Evolutionary conservation across 2,329 filamentous ascomycete genomes (phyloP).

Genomic region (Exophiala sp.): DNA sequence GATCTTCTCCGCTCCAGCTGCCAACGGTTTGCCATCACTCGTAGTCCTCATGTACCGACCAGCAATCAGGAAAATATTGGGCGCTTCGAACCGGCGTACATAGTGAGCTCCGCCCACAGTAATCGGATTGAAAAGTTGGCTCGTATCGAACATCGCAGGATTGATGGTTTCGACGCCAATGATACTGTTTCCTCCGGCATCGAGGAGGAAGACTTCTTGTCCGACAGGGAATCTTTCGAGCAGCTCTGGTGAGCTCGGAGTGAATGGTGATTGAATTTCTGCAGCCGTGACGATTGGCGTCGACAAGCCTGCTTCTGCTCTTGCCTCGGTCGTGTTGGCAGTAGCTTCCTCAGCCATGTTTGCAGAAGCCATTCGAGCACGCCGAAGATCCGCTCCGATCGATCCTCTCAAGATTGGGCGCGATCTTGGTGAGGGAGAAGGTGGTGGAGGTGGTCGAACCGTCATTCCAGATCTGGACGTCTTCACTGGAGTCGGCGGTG

Average conservation of each 20-base stretch:
- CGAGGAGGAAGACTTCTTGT: slow-evolving; percentile 5
- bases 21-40: neutral
- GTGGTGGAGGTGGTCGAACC: neutral
- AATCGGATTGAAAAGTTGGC: neutral
- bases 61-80: neutral
- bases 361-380: too few species aligned
- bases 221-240: neutral
- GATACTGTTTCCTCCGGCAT: slow-evolving; percentile 2
- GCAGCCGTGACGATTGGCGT: neutral
- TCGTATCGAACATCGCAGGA: neutral
- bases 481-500: neutral
- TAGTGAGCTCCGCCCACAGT: neutral
- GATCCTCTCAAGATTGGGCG: neutral
- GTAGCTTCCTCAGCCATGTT: too few species aligned
- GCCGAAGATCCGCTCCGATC: neutral
- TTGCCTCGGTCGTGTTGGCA: too few species aligned
- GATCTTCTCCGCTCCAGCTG: neutral
- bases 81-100: neutral
- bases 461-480: neutral
- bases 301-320: too few species aligned
- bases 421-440: neutral
- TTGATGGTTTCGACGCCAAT: neutral
- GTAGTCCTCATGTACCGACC: neutral
- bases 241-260: neutral
- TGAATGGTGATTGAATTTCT: neutral